These are phyloP conservation scores for Kurtzmaniella quercitrusa DNA, from an alignment of 1,139 yeast genomes.

Conservation along the genomic window DNA sequence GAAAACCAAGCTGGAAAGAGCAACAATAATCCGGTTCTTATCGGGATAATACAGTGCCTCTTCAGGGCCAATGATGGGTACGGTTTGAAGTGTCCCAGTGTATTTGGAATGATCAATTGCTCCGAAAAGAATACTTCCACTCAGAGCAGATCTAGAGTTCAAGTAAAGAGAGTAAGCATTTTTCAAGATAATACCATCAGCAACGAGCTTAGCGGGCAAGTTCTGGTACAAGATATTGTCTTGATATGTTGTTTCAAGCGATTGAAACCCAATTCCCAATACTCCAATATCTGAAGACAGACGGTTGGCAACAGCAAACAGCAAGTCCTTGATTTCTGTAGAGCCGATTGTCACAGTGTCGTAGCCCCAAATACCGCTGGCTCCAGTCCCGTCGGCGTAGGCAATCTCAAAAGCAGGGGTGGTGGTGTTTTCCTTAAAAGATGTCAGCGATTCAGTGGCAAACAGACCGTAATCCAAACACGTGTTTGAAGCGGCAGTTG, in stretches of 20 bases:
- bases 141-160: slow-evolving; percentile 29
- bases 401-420: slow-evolving; percentile 37
- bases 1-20: slow-evolving; percentile 17
- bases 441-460: slow-evolving; percentile 26
- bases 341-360: slow-evolving; percentile 41
- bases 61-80: slow-evolving; percentile 24
- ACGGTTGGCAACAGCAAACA: slow-evolving; percentile 21
- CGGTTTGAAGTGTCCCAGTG: slow-evolving; percentile 29
- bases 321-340: slow-evolving; percentile 37
- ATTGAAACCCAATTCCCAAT: slow-evolving; percentile 47
- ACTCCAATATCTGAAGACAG: slow-evolving; percentile 16
- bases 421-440: slow-evolving; percentile 29
- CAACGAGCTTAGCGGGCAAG: slow-evolving; percentile 13
- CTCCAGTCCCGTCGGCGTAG: slow-evolving; percentile 63
- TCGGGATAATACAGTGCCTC: slow-evolving; percentile 13
- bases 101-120: slow-evolving; percentile 50
- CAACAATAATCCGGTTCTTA: slow-evolving; percentile 26
- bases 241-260: slow-evolving; percentile 39
- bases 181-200: slow-evolving; percentile 39
- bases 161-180: slow-evolving; percentile 50
- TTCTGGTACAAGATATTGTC: slow-evolving; percentile 13
- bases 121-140: slow-evolving; percentile 45
- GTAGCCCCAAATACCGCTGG: slow-evolving; percentile 56
- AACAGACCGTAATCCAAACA: slow-evolving; percentile 41
- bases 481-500: slow-evolving; percentile 12